Evolutionary conservation across 2,329 filamentous ascomycete genomes (phyloP), one percentile per base, ranked within the genome.

Genomic region (Hymenoscyphus albidus): DNA sequence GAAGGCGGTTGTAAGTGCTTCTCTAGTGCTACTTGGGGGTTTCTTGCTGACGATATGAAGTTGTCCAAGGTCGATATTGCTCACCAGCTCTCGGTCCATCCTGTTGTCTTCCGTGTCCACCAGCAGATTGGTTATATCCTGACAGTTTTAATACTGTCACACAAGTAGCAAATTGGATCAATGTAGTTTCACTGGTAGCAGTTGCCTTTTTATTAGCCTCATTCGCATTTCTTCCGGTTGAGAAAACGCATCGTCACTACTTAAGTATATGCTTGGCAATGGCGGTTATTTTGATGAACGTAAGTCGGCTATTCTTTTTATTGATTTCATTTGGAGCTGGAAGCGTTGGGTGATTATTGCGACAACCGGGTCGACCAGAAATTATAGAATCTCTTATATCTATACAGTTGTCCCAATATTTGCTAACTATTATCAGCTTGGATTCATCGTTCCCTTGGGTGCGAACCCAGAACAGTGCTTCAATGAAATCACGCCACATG

Each of bases 211-310:
- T 98, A 63, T 80, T 98, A 16, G 61, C 91, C 5, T 96, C 92
- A 5, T 98, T 93, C 82, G 80, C 86, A 3, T 82, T 89, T 14
- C 81, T 99, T 27, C 93, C 95, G 0, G 86, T 92, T 31, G 92
- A 96, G 72, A 94, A 92, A 80, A 97, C 95, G 6, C 87, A 92
- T 74, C 88, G 93, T 62, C 95, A 99, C 76, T 98, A 98, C 74
- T 81, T 99, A 44, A 97, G 91, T 74, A 89, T 97, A 69, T 95
- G 92, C 75, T 81, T 98, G 61, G 90, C 91, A 5, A 77, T 91
- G 56, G 91, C 86, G 4, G 86, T 94, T 51, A 79, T 89, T 54
- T 81, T 94, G 64, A 91, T 98, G 84, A 90, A 90, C 75, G 91
- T 93, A 79, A 81, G 90, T 81, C n/a, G 42, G 16, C 44, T 22